phyloP scores from a whole-genome alignment of 345 rosid genomes.

The Brassica juncea region DNA sequence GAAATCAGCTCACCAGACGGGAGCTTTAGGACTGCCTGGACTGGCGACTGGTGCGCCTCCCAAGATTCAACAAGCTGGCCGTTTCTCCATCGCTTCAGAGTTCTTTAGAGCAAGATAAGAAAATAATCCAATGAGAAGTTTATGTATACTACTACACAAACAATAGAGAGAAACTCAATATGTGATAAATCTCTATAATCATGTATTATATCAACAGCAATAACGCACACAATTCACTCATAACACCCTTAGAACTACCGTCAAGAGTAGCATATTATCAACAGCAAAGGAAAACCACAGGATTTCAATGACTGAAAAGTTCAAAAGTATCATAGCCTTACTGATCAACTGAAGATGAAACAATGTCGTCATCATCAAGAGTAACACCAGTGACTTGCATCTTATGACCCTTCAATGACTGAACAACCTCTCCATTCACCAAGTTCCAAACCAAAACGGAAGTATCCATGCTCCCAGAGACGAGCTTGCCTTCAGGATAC shows the following conservation, averaged over 20 bases:
- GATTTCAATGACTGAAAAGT: no score
- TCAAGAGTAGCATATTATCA: neutral
- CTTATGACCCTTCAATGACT: constrained; percentile 71
- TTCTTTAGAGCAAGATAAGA: constrained; percentile 42
- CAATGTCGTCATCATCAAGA: constrained; percentile 67
- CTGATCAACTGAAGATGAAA: constrained; percentile 90
- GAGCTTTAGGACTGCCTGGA: constrained; percentile 80
- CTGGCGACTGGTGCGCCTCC: constrained; percentile 89
- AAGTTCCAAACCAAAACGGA: constrained; percentile 81
- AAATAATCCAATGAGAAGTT: neutral
- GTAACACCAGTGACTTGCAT: constrained; percentile 82
- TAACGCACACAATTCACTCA: neutral
- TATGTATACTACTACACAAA: no score
- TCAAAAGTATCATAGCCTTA: constrained; percentile 33
- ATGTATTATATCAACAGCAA: neutral
- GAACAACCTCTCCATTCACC: constrained; percentile 70
- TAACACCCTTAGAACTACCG: neutral
- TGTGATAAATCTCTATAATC: neutral
- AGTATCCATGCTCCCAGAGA: constrained; percentile 97
- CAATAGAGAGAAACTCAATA: neutral
- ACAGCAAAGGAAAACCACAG: constrained; percentile 2
- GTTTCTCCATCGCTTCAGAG: constrained; percentile 81
- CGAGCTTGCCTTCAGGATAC: constrained; percentile 76
- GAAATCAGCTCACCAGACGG: constrained; percentile 93
- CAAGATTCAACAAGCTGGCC: constrained; percentile 73